These are phyloP conservation scores for Colletotrichum somersetense DNA, from an alignment of 2,329 filamentous ascomycete species.

Conservation along the genomic window DNA sequence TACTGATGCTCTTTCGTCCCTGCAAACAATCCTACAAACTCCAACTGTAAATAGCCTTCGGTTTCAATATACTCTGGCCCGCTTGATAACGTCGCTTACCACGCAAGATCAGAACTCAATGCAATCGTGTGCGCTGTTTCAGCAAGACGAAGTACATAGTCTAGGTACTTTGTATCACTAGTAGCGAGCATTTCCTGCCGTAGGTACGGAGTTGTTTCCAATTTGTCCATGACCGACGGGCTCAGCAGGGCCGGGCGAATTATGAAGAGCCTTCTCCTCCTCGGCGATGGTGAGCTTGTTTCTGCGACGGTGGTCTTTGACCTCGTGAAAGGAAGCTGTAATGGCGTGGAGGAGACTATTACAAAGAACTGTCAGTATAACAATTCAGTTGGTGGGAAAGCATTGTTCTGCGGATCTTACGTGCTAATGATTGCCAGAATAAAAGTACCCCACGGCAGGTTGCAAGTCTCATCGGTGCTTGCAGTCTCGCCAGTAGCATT, in stretches of 20 bases:
- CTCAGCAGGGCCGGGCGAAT: background rate
- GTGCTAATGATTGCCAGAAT: constrained; percentile 12
- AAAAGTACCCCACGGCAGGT: constrained; percentile 17
- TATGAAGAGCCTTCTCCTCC: constrained; percentile 11
- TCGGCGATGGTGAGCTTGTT: background rate
- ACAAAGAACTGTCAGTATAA: constrained; percentile 1
- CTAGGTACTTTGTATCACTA: background rate
- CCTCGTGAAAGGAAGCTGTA: constrained; percentile 57
- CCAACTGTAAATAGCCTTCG: no score
- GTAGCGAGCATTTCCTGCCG: background rate
- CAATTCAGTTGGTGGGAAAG: background rate
- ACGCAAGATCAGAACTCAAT: background rate
- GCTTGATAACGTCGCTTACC: background rate
- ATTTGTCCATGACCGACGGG: background rate
- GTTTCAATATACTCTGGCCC: background rate
- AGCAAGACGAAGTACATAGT: no score
- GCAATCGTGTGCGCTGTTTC: background rate
- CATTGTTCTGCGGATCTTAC: background rate
- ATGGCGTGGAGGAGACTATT: constrained; percentile 56
- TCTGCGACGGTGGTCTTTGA: constrained; percentile 26
- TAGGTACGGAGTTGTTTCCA: background rate
- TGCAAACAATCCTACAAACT: background rate
- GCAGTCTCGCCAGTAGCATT: background rate
- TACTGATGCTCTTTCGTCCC: background rate
- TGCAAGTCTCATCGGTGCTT: constrained; percentile 7